Base-by-base conservation (phyloP, 139 green algal species). In the Micractinium sp. region DNA sequence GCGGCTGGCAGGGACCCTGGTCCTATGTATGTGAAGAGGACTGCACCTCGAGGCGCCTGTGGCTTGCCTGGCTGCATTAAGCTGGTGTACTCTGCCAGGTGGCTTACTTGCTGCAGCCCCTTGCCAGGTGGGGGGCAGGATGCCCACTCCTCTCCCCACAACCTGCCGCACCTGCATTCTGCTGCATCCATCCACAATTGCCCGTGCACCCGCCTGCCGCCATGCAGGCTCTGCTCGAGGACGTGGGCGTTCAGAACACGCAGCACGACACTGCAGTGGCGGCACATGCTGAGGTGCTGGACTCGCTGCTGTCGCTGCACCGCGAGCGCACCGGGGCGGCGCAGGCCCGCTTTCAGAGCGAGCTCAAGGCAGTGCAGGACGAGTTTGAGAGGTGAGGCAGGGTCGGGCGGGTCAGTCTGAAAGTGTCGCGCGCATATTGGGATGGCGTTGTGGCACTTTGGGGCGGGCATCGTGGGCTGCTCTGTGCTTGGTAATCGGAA, bases 201-300 rank as follows among this genome's bases (percentile, higher is more conserved):
- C 83, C 31, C 27, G 33, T 33, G 35, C 81, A 71, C 16, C 5
- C 19, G 33, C 35, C 75, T 53, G 75, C 75, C 35, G 5, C 18
- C 38, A 0, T 19, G 31, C 92, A 97, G 95, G 94, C 95, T 90
- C 92, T 99, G 78, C 94, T 98, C 83, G 91, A 93, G 19, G 97
- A 99, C 89, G 92, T 99, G 63, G 95, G 97, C 88, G 95, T 97
- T 67, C 94, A 94, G 13, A 95, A 99, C 92, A 95, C 96, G 91
- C 96, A 98, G 94, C 96, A 97, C 89, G 88, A 91, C 41, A 91
- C 92, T 41, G 95, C 95, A 18, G 27, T 88, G 95, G 80, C 89
- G 93, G 67, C 81, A 14, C 83, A 87, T 38, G 38, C 66, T 25
- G 85, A 96, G 61, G 90, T 96, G 61, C 82, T 98, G 39, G 95